phyloP scores from a whole-genome alignment of 306 rosid species.

The Senna tora region DNA sequence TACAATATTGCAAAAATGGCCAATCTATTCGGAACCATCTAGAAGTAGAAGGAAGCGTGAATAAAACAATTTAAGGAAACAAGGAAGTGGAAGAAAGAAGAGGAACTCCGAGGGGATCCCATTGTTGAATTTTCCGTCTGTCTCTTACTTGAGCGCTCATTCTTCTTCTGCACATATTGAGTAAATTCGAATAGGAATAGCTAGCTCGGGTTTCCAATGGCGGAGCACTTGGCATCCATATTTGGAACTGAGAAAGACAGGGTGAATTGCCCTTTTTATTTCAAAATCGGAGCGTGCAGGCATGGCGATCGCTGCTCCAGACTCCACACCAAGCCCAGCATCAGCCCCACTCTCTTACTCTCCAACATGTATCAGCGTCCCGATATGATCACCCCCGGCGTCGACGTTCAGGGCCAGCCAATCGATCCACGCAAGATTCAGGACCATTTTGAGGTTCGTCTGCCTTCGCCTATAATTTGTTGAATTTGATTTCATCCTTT shows the following conservation, averaged over 20 bases:
- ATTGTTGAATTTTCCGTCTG: neutral
- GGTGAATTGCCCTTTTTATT: conserved; percentile 41
- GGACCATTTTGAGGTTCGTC: conserved; percentile 33
- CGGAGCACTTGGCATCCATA: conserved; percentile 42
- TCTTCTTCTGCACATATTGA: neutral
- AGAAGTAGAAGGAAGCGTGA: conserved; percentile 7
- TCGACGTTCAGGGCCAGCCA: conserved; percentile 34
- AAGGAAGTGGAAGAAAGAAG: too few species aligned
- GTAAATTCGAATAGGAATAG: neutral
- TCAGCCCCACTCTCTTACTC: conserved; percentile 33
- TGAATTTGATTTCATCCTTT: neutral
- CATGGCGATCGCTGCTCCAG: conserved; percentile 40
- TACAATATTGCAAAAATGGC: too few species aligned
- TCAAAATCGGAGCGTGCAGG: conserved; percentile 42
- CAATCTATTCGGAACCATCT: too few species aligned
- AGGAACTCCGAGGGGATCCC: neutral
- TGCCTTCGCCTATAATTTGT: neutral
- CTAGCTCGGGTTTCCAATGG: conserved; percentile 26
- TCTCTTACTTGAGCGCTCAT: neutral
- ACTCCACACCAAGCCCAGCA: conserved; percentile 39
- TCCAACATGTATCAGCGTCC: conserved; percentile 45
- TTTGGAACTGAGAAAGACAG: conserved; percentile 43
- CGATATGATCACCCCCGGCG: conserved; percentile 41
- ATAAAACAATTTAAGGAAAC: neutral
- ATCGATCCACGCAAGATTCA: conserved; percentile 39